phyloP scores from a whole-genome alignment of 75 land plant species.

The Pinus albicaulis region DNA sequence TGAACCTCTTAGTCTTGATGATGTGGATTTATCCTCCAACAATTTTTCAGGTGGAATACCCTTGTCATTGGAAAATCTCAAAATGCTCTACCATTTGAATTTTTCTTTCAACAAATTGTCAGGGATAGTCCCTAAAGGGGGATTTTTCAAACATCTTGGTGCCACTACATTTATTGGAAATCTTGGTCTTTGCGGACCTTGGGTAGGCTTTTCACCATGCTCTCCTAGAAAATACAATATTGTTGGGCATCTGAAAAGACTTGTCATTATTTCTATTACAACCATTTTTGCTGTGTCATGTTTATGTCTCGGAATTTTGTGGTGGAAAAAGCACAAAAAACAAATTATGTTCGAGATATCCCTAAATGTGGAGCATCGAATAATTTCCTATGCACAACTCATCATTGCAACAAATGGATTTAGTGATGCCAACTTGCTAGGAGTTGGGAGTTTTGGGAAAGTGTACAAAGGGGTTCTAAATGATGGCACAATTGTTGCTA shows the following conservation, averaged over 20 bases:
- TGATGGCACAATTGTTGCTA: background rate
- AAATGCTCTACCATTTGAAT: background rate
- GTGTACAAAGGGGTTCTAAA: background rate
- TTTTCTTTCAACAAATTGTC: slow-evolving; percentile 13
- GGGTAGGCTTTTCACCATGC: background rate
- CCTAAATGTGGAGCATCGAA: background rate
- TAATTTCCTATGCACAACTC: background rate
- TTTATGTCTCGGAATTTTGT: background rate
- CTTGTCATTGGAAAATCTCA: slow-evolving; percentile 6
- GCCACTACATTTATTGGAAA: background rate
- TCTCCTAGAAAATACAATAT: background rate
- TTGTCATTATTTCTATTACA: background rate
- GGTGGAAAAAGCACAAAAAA: background rate
- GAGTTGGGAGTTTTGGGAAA: background rate
- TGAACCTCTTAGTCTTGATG: slow-evolving; percentile 13
- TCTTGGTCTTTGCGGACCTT: background rate
- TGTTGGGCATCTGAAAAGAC: background rate
- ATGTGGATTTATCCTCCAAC: slow-evolving; percentile 32
- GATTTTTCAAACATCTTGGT: background rate
- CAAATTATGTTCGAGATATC: too few relatives aligned
- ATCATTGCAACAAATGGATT: background rate
- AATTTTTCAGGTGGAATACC: slow-evolving; percentile 26
- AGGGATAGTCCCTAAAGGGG: slow-evolving; percentile 10
- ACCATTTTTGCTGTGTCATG: background rate
- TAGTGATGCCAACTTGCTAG: background rate